Percentiles rank a stretch among this genome's conserved stretches.
Conservation (phyloP, 257 asterid species). For the Cordia subcordata region DNA sequence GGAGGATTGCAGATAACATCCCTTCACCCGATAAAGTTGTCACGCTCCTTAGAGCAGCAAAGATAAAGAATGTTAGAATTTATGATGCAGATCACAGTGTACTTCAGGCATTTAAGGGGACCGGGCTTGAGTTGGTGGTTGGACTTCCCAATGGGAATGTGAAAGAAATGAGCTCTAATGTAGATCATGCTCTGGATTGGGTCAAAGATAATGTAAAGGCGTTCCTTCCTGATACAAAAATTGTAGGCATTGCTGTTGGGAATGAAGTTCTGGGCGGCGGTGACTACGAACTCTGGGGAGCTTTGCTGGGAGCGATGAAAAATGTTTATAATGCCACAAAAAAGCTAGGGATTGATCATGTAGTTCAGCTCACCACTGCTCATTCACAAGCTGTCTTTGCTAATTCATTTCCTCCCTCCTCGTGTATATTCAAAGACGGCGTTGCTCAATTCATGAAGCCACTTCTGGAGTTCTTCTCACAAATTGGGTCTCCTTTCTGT, state of each 20-base stretch:
- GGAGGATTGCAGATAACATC: slow-evolving; percentile 87
- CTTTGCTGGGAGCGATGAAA: slow-evolving; percentile 66
- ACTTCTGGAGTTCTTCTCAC: slow-evolving; percentile 68
- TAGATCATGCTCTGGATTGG: slow-evolving; percentile 83
- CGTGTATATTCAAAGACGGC: slow-evolving; percentile 64
- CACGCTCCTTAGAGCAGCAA: slow-evolving; percentile 64
- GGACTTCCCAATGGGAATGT: slow-evolving; percentile 74
- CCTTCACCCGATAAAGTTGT: slow-evolving; percentile 88
- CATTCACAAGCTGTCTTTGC: slow-evolving; percentile 75
- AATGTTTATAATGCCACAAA: slow-evolving; percentile 74
- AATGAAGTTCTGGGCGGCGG: slow-evolving; percentile 68
- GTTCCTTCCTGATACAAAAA: slow-evolving; percentile 73
- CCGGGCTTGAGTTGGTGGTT: slow-evolving; percentile 83
- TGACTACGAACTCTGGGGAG: slow-evolving; percentile 43
- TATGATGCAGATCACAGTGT: slow-evolving; percentile 76
- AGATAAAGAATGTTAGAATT: slow-evolving; percentile 84
- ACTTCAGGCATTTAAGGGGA: slow-evolving; percentile 71
- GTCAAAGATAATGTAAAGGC: slow-evolving; percentile 78
- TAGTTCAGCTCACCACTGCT: slow-evolving; percentile 76
- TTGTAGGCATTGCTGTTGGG: slow-evolving; percentile 88
- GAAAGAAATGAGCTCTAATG: slow-evolving; percentile 55
- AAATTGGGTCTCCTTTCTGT: slow-evolving; percentile 84
- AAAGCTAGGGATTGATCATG: slow-evolving; percentile 43
- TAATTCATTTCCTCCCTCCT: slow-evolving; percentile 85
- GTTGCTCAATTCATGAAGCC: slow-evolving; percentile 77